phyloP scores from a whole-genome alignment of 345 rosid species.

The Laguncularia racemosa region DNA sequence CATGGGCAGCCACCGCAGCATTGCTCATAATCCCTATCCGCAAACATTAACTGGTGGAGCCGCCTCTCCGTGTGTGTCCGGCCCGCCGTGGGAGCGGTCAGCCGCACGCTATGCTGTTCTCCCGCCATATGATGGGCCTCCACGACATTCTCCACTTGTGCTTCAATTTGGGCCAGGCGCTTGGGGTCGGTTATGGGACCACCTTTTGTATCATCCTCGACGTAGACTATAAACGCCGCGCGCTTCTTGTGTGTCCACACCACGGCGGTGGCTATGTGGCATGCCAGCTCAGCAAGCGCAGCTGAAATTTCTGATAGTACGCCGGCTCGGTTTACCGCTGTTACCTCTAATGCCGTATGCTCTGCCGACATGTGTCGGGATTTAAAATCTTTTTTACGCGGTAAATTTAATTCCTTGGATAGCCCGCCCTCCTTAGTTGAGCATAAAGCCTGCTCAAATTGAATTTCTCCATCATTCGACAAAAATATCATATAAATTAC shows the following conservation, averaged over 20 bases:
- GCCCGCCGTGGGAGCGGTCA: constrained; percentile 37
- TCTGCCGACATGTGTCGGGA: constrained; percentile 51
- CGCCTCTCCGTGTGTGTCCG: constrained; percentile 71
- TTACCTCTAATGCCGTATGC: constrained; percentile 71
- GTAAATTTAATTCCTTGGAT: constrained; percentile 4
- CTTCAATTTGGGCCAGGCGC: constrained; percentile 42
- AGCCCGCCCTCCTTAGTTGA: constrained; percentile 39
- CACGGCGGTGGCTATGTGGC: constrained; percentile 59
- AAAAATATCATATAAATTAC: no score
- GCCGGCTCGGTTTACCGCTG: constrained; percentile 71
- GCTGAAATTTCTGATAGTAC: constrained; percentile 75
- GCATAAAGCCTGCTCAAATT: constrained; percentile 50
- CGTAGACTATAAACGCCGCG: constrained; percentile 57
- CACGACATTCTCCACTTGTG: constrained; percentile 47
- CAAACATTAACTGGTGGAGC: constrained; percentile 80
- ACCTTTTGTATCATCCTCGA: constrained; percentile 49
- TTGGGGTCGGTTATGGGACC: constrained; percentile 47
- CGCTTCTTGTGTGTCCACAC: constrained; percentile 82
- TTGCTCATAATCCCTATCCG: constrained; percentile 48
- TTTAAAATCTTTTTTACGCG: constrained; percentile 21
- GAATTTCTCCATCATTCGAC: no score
- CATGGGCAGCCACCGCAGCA: constrained; percentile 34
- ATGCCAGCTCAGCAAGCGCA: constrained; percentile 47
- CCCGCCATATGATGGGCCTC: constrained; percentile 58
- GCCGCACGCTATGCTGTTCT: constrained; percentile 44